Evolutionary conservation across 345 rosid species (phyloP).

Genomic region (Jatropha curcas): DNA sequence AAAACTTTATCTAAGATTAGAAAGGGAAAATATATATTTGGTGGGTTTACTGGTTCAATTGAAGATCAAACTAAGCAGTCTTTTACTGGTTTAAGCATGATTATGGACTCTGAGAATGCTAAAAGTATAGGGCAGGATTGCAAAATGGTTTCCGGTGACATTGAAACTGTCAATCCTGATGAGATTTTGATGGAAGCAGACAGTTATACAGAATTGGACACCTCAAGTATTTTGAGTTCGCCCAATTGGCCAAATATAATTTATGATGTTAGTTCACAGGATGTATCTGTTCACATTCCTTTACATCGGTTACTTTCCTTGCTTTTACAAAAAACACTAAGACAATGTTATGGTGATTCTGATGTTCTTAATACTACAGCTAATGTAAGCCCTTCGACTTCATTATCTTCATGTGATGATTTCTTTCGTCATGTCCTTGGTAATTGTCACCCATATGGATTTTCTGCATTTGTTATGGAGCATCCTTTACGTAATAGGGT

Average conservation of each 20-base stretch:
- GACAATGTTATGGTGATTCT: slow-evolving; percentile 62
- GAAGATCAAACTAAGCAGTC: slow-evolving; percentile 39
- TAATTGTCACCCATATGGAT: slow-evolving; percentile 71
- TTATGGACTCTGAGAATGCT: slow-evolving; percentile 42
- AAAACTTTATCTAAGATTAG: slow-evolving; percentile 52
- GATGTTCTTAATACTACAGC: slow-evolving; percentile 26
- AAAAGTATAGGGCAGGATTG: slow-evolving; percentile 33
- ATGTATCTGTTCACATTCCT: slow-evolving; percentile 79
- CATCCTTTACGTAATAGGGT: slow-evolving; percentile 87
- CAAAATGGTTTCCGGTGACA: slow-evolving; percentile 33
- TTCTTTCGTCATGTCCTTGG: slow-evolving; percentile 66
- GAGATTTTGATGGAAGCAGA: slow-evolving; percentile 40
- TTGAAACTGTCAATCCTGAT: slow-evolving; percentile 34
- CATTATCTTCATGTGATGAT: slow-evolving; percentile 39
- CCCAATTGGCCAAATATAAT: slow-evolving; percentile 68
- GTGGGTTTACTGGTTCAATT: slow-evolving; percentile 54
- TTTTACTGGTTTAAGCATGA: slow-evolving; percentile 34
- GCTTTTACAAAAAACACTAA: slow-evolving; percentile 70
- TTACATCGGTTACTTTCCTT: slow-evolving; percentile 76
- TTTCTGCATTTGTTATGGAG: slow-evolving; percentile 86
- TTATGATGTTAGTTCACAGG: slow-evolving; percentile 79
- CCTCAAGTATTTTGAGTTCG: slow-evolving; percentile 46
- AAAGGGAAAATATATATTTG: slow-evolving; percentile 53
- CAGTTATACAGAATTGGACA: slow-evolving; percentile 33
- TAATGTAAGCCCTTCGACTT: slow-evolving; percentile 30